Evolutionary conservation across 345 rosid genomes (phyloP).

Genomic region (Carallia pectinifolia): DNA sequence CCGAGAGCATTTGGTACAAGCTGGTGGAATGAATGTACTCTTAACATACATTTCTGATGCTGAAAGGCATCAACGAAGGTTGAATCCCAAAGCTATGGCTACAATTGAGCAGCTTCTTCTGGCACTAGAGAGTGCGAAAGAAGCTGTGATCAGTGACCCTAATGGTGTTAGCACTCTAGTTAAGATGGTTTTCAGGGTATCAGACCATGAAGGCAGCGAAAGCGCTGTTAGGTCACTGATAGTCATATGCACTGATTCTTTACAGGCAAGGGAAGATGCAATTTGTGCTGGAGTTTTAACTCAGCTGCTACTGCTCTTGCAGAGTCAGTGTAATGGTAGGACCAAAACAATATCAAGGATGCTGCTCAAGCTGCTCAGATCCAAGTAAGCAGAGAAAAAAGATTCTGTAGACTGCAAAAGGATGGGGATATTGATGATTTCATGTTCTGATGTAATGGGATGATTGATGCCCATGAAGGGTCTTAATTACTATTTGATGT

Average conservation of each 20-base stretch:
- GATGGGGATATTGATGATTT: not conserved
- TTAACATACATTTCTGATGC: constrained; percentile 31
- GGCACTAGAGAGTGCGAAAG: constrained; percentile 30
- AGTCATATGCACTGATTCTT: constrained; percentile 40
- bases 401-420: constrained; percentile 5
- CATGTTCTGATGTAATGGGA: not conserved
- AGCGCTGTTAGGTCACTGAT: constrained; percentile 46
- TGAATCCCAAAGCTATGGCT: constrained; percentile 34
- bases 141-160: constrained; percentile 32
- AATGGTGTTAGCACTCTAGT: constrained; percentile 38
- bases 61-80: constrained; percentile 25
- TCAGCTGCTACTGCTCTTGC: constrained; percentile 50
- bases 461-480: not conserved
- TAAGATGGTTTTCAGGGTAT: constrained; percentile 61
- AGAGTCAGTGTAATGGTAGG: constrained; percentile 56
- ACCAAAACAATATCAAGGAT: constrained; percentile 49
- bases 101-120: constrained; percentile 46
- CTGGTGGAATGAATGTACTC: constrained; percentile 35
- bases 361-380: constrained; percentile 51
- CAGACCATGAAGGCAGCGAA: constrained; percentile 57
- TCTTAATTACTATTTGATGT: constrained; percentile 3
- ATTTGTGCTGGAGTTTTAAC: constrained; percentile 44
- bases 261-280: constrained; percentile 49
- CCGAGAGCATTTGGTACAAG: constrained; percentile 33
- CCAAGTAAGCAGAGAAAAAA: constrained; percentile 36